A percentile compares a stretch with the other conserved stretches of the same genome.
Evolutionary conservation across 2,329 filamentous ascomycete genomes (phyloP).

Genomic region (Calycina herbarum): DNA sequence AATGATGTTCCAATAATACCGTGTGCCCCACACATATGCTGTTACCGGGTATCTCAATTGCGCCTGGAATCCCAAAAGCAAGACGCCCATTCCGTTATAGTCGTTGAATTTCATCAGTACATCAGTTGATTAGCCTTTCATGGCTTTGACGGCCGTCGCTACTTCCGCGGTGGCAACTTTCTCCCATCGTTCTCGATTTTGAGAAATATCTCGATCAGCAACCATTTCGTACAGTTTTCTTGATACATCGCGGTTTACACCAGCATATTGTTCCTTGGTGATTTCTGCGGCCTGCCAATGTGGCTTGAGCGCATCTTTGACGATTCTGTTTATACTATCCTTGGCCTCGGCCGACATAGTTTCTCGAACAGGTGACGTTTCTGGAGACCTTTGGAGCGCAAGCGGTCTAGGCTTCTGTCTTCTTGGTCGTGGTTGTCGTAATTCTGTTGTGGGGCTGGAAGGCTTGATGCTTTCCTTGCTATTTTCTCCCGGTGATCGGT

Average conservation of each 20-base stretch:
- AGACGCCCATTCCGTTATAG: conserved; percentile 23
- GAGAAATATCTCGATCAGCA: conserved; percentile 47
- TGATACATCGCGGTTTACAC: conserved; percentile 87
- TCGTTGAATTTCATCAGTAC: conserved; percentile 21
- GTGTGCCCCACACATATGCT: neutral
- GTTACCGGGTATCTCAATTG: conserved; percentile 29
- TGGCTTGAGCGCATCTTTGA: conserved; percentile 78
- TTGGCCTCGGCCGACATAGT: conserved; percentile 79
- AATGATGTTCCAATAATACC: conserved; percentile 5
- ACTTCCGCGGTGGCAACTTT: conserved; percentile 78
- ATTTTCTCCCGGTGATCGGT: conserved; percentile 46
- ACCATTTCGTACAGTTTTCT: conserved; percentile 78
- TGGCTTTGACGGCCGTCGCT: conserved; percentile 65
- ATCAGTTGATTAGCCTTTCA: conserved; percentile 45
- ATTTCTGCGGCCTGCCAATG: conserved; percentile 74
- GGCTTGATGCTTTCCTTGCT: conserved; percentile 24
- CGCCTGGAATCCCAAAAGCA: conserved; percentile 23
- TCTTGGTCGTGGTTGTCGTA: conserved; percentile 36
- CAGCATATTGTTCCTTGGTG: conserved; percentile 85
- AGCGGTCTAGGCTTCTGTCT: conserved; percentile 35
- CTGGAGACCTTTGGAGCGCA: conserved; percentile 39
- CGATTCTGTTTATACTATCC: conserved; percentile 83
- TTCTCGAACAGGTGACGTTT: conserved; percentile 67
- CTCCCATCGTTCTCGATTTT: conserved; percentile 70
- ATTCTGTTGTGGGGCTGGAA: conserved; percentile 32